Evolutionary conservation across 441 rosid genomes (phyloP).

Genomic region (Populus tomentosa): DNA sequence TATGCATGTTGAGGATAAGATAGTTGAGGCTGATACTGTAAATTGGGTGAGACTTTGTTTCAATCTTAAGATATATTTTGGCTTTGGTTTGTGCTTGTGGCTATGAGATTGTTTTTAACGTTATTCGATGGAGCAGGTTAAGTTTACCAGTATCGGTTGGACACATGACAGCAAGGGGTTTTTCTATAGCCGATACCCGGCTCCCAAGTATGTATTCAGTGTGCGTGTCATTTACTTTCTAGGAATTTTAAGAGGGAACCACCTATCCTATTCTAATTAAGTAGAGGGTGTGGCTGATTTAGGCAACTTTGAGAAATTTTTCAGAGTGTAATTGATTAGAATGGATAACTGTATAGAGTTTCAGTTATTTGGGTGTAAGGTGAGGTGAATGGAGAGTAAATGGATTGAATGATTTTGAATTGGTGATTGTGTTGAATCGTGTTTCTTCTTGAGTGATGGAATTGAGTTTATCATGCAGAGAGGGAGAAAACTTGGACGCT

Average conservation of each 20-base stretch:
- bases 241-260: background rate
- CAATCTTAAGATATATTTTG: background rate
- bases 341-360: background rate
- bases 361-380: background rate
- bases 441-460: background rate
- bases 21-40: conserved; percentile 63
- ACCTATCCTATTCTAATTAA: background rate
- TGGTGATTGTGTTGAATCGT: background rate
- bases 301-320: background rate
- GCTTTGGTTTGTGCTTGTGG: background rate
- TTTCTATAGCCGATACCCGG: conserved; percentile 88
- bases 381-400: background rate
- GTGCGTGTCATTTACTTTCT: background rate
- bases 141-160: conserved; percentile 77
- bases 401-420: background rate
- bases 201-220: conserved; percentile 57
- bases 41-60: conserved; percentile 61
- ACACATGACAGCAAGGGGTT: conserved; percentile 84
- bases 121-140: conserved; percentile 44
- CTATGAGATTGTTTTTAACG: background rate
- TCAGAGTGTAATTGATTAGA: background rate
- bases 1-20: conserved; percentile 63
- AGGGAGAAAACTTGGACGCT: too few species aligned
- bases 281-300: background rate
- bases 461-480: conserved; percentile 40